Conservation (phyloP, 2,329 filamentous ascomycete species). For the Fusarium neocosmosporiellum region DNA sequence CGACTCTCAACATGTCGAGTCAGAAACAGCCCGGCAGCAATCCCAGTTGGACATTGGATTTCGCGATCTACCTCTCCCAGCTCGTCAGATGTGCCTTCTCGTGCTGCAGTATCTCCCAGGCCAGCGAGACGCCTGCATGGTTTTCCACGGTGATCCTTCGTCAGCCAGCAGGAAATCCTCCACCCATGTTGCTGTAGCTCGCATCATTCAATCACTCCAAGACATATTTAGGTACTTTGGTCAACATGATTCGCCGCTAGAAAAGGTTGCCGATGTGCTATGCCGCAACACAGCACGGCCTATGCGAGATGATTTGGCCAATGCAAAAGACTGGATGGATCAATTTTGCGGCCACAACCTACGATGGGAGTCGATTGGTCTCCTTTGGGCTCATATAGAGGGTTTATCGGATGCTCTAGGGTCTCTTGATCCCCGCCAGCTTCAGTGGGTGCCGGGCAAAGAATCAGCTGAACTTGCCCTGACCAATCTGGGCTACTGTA, state of each 20-base stretch:
- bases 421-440: slow-evolving; percentile 11
- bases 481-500: slow-evolving; percentile 44
- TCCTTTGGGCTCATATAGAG: slow-evolving; percentile 47
- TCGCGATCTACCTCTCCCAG: slow-evolving; percentile 34
- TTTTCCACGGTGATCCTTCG: slow-evolving; percentile 17
- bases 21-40: not conserved
- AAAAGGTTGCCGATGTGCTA: slow-evolving; percentile 50
- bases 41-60: slow-evolving; percentile 11
- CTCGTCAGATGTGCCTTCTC: slow-evolving; percentile 31
- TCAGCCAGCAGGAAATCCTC: slow-evolving; percentile 44
- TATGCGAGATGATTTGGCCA: slow-evolving; percentile 49
- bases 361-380: slow-evolving; percentile 58
- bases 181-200: slow-evolving; percentile 45
- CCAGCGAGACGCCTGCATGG: slow-evolving; percentile 17
- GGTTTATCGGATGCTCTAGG: slow-evolving; percentile 26
- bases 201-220: slow-evolving; percentile 50
- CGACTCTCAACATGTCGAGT: not conserved
- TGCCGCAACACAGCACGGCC: slow-evolving; percentile 53
- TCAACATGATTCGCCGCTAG: slow-evolving; percentile 45
- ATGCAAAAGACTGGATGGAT: slow-evolving; percentile 50
- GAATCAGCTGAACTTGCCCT: slow-evolving; percentile 1
- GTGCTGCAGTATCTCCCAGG: slow-evolving; percentile 25
- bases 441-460: slow-evolving; percentile 15
- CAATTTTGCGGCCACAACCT: slow-evolving; percentile 54
- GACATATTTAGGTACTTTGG: slow-evolving; percentile 45